Conservation (phyloP, 2,329 filamentous ascomycete species). For the Colletotrichum sp. region DNA sequence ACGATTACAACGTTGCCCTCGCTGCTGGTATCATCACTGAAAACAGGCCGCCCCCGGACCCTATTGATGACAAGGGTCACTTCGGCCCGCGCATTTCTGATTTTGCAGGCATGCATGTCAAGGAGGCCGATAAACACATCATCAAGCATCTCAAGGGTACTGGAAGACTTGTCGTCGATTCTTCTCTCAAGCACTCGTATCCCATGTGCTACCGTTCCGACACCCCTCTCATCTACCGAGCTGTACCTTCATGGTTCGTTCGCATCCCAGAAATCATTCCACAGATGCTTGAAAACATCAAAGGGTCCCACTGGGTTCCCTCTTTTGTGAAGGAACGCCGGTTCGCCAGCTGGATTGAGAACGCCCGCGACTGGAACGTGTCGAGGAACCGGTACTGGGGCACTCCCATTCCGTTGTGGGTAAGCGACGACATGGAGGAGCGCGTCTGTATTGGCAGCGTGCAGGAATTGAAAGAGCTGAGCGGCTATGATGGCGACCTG, state of each 20-base stretch:
- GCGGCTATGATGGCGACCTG: constrained; percentile 83
- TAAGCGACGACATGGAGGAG: constrained; percentile 87
- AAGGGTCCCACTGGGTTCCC: constrained; percentile 90
- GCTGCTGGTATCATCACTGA: constrained; percentile 79
- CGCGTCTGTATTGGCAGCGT: constrained; percentile 85
- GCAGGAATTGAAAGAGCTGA: constrained; percentile 81
- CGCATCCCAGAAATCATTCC: constrained; percentile 84
- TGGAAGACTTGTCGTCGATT: constrained; percentile 81
- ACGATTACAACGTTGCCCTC: constrained; percentile 87
- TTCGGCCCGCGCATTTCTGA: constrained; percentile 80
- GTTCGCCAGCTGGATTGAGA: constrained; percentile 89
- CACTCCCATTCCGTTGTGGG: constrained; percentile 90
- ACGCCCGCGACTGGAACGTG: constrained; percentile 94
- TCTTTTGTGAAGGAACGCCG: constrained; percentile 88
- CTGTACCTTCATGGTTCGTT: constrained; percentile 94
- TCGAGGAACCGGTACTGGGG: constrained; percentile 96
- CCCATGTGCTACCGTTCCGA: constrained; percentile 96
- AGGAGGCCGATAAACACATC: constrained; percentile 90
- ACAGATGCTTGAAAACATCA: constrained; percentile 88
- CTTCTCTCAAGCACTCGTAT: constrained; percentile 88
- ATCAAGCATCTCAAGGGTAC: constrained; percentile 84
- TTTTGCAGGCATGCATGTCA: constrained; percentile 87
- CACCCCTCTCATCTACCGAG: constrained; percentile 89
- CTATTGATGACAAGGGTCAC: constrained; percentile 82
- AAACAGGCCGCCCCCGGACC: constrained; percentile 81